These are phyloP conservation scores for Urtica urens DNA, from an alignment of 306 rosid species.

Conservation along the genomic window DNA sequence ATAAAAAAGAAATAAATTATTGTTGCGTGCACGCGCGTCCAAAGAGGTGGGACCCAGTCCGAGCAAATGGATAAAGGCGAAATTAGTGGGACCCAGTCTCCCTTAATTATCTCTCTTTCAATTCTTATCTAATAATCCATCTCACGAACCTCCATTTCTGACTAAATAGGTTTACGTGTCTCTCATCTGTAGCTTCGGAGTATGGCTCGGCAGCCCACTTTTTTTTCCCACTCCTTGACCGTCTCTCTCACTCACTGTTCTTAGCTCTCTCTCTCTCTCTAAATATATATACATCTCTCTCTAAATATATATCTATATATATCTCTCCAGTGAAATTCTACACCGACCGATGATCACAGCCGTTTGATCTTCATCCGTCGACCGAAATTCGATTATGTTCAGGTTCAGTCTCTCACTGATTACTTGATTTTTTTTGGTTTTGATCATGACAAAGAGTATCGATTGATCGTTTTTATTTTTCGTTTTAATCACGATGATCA, in stretches of 20 bases:
- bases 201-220: slow-evolving; percentile 24
- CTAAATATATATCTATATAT: neutral
- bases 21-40: slow-evolving; percentile 4
- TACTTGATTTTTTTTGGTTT: neutral
- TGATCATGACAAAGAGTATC: no score
- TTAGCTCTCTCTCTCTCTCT: neutral
- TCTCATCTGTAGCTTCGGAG: slow-evolving; percentile 18
- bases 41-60: neutral
- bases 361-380: slow-evolving; percentile 6
- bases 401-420: slow-evolving; percentile 6
- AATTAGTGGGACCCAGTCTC: slow-evolving; percentile 9
- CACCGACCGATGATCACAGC: slow-evolving; percentile 2
- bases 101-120: neutral
- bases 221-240: slow-evolving; percentile 10
- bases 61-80: slow-evolving; percentile 16
- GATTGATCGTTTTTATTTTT: neutral
- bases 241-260: neutral
- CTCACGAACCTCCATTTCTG: slow-evolving; percentile 17
- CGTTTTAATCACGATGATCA: no score
- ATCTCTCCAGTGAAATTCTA: neutral
- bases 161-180: slow-evolving; percentile 33
- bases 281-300: no score
- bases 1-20: neutral
- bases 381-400: slow-evolving; percentile 11
- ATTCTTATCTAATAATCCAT: slow-evolving; percentile 16